Percentiles rank a stretch among this genome's conserved stretches.
These are phyloP conservation scores for Penicillium paradoxum DNA, from an alignment of 495 filamentous ascomycete species.

Conservation along the genomic window DNA sequence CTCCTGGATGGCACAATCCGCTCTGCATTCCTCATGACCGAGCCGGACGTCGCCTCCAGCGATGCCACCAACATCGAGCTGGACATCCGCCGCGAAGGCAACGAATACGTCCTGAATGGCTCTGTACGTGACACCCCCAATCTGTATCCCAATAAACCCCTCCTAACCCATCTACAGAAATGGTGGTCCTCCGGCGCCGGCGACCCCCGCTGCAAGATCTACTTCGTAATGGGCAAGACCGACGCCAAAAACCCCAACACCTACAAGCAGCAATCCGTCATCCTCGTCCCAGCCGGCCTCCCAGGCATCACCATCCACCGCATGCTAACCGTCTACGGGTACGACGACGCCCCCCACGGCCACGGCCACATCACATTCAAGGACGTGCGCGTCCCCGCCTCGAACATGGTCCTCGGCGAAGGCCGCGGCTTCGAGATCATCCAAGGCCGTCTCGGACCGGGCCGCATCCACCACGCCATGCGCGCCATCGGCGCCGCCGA, in stretches of 20 bases:
- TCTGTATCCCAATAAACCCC: background rate
- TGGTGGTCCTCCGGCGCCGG: slow-evolving; percentile 95
- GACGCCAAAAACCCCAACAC: slow-evolving; percentile 64
- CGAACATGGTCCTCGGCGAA: slow-evolving; percentile 80
- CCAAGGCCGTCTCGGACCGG: slow-evolving; percentile 85
- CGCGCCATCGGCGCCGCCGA: slow-evolving; percentile 84
- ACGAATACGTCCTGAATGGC: slow-evolving; percentile 82
- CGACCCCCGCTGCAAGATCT: slow-evolving; percentile 82
- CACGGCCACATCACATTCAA: slow-evolving; percentile 86
- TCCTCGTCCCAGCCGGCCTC: slow-evolving; percentile 71
- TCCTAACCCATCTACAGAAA: slow-evolving; percentile 52
- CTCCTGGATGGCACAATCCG: slow-evolving; percentile 81
- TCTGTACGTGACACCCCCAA: slow-evolving; percentile 48
- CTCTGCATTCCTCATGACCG: slow-evolving; percentile 91
- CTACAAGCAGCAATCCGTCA: slow-evolving; percentile 85
- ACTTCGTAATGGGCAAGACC: slow-evolving; percentile 88
- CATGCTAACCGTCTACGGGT: slow-evolving; percentile 86
- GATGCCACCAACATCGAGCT: slow-evolving; percentile 88
- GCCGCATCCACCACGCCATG: slow-evolving; percentile 93
- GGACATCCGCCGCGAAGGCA: slow-evolving; percentile 71
- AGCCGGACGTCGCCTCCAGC: slow-evolving; percentile 77
- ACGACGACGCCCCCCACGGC: slow-evolving; percentile 91
- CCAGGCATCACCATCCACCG: slow-evolving; percentile 78
- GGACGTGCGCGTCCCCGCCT: slow-evolving; percentile 72
- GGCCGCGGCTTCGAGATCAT: slow-evolving; percentile 96